These are phyloP conservation scores for Psilocybe azurescens DNA, from an alignment of 768 basidiomycete species.

Conservation along the genomic window DNA sequence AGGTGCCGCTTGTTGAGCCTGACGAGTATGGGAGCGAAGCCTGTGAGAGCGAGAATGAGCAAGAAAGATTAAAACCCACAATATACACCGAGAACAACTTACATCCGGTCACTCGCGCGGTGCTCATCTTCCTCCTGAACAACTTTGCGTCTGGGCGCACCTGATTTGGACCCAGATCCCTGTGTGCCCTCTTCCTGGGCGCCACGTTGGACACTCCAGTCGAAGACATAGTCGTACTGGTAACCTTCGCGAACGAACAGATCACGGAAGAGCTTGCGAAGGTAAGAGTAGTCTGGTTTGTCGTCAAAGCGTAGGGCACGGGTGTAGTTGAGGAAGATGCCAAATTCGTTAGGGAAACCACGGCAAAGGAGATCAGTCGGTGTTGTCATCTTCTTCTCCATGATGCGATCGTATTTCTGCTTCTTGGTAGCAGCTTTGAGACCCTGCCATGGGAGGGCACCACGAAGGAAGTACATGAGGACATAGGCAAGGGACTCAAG, in stretches of 20 bases:
- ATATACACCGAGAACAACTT: slow-evolving; percentile 38
- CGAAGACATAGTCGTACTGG: slow-evolving; percentile 99
- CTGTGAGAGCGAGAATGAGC: slow-evolving; percentile 41
- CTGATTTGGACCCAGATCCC: slow-evolving; percentile 64
- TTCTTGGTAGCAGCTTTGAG: slow-evolving; percentile 99
- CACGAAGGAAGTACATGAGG: slow-evolving; percentile 99
- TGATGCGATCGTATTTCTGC: slow-evolving; percentile 99
- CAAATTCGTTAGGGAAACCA: slow-evolving; percentile 99
- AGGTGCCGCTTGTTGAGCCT: slow-evolving; percentile 69
- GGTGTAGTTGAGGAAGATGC: slow-evolving; percentile 99
- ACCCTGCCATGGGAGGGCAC: slow-evolving; percentile 98
- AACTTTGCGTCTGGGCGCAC: slow-evolving; percentile 74
- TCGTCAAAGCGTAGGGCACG: slow-evolving; percentile 99
- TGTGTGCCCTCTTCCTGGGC: slow-evolving; percentile 69
- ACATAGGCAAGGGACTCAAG: slow-evolving; percentile 98
- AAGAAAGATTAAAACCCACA: slow-evolving; percentile 20
- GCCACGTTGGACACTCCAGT: slow-evolving; percentile 92
- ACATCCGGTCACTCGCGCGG: slow-evolving; percentile 84
- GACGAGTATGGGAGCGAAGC: slow-evolving; percentile 89
- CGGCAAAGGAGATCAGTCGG: slow-evolving; percentile 97
- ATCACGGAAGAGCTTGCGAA: slow-evolving; percentile 99
- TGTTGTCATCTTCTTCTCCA: slow-evolving; percentile 99
- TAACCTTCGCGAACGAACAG: slow-evolving; percentile 96
- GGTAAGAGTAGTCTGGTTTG: slow-evolving; percentile 99
- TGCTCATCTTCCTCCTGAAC: slow-evolving; percentile 88